Percentiles rank a stretch among this genome's conserved stretches.
Evolutionary conservation across 257 asterid species (phyloP).

Genomic region (Nicotiana attenuata): DNA sequence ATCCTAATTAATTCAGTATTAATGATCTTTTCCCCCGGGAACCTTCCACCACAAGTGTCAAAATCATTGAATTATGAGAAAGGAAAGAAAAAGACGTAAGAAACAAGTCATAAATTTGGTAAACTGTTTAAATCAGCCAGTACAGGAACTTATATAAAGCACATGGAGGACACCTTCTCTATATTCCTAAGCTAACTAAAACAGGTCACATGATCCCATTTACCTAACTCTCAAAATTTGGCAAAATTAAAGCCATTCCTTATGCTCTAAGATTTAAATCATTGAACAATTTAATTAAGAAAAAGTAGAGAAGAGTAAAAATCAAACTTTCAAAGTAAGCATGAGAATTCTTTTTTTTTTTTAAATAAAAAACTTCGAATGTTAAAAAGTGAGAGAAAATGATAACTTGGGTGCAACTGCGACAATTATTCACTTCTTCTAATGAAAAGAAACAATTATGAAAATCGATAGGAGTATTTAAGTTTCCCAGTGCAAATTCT

Average conservation of each 20-base stretch:
- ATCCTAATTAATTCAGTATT: too few relatives aligned
- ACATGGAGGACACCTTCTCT: constrained; percentile 20
- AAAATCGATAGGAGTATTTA: too few relatives aligned
- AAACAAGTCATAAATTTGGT: neutral
- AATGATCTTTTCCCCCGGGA: neutral
- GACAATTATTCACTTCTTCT: constrained; percentile 7
- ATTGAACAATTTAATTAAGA: neutral
- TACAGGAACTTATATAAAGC: neutral
- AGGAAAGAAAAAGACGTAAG: neutral
- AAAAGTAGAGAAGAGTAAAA: neutral
- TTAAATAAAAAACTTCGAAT: too few relatives aligned
- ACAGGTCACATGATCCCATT: constrained; percentile 20
- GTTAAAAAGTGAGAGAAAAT: too few relatives aligned
- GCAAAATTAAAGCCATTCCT: neutral
- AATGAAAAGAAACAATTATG: neutral
- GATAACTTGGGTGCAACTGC: neutral
- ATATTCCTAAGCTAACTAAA: neutral
- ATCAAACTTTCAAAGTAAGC: neutral
- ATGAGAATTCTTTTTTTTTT: neutral
- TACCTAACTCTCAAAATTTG: neutral
- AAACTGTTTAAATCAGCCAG: neutral
- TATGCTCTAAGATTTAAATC: neutral
- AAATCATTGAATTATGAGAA: neutral
- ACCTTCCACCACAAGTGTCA: neutral
- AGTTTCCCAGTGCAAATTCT: too few relatives aligned